Evolutionary conservation across 179 eudicot genomes (phyloP).

Genomic region (Nepenthes alata): DNA sequence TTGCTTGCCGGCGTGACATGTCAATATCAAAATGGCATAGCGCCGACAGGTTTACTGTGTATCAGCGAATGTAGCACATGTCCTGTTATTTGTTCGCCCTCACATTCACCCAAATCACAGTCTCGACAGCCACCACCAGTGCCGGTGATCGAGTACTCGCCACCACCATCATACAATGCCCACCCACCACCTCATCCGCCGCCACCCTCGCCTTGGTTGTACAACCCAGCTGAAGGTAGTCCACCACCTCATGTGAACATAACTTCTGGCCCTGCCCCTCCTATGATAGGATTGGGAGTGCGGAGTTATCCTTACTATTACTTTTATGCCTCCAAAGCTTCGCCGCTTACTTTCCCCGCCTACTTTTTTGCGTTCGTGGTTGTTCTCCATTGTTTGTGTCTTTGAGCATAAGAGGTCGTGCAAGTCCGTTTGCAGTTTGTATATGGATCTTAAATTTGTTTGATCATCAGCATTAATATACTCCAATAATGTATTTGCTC

Average conservation of each 20-base stretch:
- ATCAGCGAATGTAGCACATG: constrained; percentile 72
- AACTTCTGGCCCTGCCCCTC: constrained; percentile 22
- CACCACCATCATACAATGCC: constrained; percentile 12
- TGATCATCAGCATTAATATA: no score
- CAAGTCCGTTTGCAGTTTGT: background rate
- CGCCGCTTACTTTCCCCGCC: constrained; percentile 8
- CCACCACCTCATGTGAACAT: constrained; percentile 23
- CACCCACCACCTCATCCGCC: constrained; percentile 14
- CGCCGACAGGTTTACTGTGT: constrained; percentile 32
- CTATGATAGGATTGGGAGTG: constrained; percentile 4
- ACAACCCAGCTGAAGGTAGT: constrained; percentile 23
- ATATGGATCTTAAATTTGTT: background rate
- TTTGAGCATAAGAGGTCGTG: no score
- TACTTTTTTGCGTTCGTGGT: background rate
- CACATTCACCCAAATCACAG: constrained; percentile 21
- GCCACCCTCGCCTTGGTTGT: constrained; percentile 16
- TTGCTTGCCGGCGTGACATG: background rate
- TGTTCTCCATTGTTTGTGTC: no score
- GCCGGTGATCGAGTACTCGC: constrained; percentile 3
- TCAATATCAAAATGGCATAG: constrained; percentile 12
- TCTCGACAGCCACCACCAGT: constrained; percentile 9
- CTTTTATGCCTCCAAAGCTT: constrained; percentile 38
- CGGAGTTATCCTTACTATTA: constrained; percentile 46
- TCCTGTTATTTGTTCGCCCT: constrained; percentile 60
- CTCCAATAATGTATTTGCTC: no score